A percentile compares a stretch with the other conserved stretches of the same genome.
Evolutionary conservation across 768 basidiomycete genomes (phyloP).

Genomic region (Amanita polypyramis): DNA sequence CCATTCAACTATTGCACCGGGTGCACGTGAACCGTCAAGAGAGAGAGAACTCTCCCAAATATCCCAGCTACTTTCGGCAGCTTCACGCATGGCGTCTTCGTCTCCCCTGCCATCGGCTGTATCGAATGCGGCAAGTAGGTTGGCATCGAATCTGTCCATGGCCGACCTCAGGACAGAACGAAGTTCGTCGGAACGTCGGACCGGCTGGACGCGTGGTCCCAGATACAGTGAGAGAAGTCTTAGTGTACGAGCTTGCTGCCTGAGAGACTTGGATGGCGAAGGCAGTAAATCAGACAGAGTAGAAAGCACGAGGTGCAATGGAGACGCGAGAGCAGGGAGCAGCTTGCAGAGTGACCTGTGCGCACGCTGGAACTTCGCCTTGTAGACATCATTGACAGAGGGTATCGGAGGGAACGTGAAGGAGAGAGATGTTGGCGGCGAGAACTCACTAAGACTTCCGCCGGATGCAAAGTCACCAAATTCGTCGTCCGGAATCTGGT

Average conservation of each 20-base stretch:
- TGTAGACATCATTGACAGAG: conserved; percentile 28
- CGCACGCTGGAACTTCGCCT: conserved; percentile 55
- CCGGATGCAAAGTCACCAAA: conserved; percentile 75
- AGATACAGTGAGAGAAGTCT: conserved; percentile 69
- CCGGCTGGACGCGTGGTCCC: conserved; percentile 58
- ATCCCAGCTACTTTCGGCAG: conserved; percentile 79
- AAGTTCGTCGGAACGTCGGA: conserved; percentile 55
- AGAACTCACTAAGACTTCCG: conserved; percentile 33
- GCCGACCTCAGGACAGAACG: conserved; percentile 61
- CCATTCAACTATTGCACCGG: conserved; percentile 46
- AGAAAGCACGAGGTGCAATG: conserved; percentile 61
- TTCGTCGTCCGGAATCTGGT: conserved; percentile 63
- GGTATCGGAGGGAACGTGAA: conserved; percentile 3
- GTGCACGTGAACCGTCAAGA: not conserved
- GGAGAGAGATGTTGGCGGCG: conserved; percentile 6
- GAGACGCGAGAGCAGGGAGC: conserved; percentile 41
- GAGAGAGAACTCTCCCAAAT: conserved; percentile 44
- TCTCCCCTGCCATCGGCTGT: conserved; percentile 66
- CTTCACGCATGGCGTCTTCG: conserved; percentile 70
- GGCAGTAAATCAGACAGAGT: conserved; percentile 36
- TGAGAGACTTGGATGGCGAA: conserved; percentile 23
- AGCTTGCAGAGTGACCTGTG: conserved; percentile 56
- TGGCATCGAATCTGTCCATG: conserved; percentile 83
- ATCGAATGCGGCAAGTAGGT: conserved; percentile 82
- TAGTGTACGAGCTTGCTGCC: conserved; percentile 56